Percentiles rank a stretch among this genome's conserved stretches.
phyloP scores from a whole-genome alignment of 805 yeast genomes.

The Lipomyces kockii region DNA sequence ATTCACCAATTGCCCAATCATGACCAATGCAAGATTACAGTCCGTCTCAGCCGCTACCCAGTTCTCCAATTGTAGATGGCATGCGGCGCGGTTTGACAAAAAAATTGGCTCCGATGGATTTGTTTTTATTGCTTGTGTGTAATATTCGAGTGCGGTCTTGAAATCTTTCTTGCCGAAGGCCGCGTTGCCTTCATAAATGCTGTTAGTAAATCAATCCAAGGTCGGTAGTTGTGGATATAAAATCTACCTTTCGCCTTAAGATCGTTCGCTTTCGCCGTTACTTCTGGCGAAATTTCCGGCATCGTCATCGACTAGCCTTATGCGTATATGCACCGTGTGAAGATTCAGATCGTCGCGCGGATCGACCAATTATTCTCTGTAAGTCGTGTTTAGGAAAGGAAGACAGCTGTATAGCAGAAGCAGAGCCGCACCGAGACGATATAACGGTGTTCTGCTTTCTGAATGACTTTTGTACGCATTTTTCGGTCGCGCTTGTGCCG shows the following conservation, averaged over 20 bases:
- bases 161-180: slow-evolving; percentile 55
- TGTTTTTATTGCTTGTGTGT: slow-evolving; percentile 58
- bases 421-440: too few species aligned
- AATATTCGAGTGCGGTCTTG: slow-evolving; percentile 56
- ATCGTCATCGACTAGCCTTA: background rate
- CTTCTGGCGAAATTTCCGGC: background rate
- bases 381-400: too few species aligned
- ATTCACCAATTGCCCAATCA: background rate
- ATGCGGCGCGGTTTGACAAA: slow-evolving; percentile 71
- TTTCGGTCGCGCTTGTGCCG: background rate
- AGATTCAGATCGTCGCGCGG: background rate
- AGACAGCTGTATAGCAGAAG: background rate
- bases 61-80: slow-evolving; percentile 58
- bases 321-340: background rate
- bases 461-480: background rate
- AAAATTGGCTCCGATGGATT: slow-evolving; percentile 59
- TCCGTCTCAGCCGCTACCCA: slow-evolving; percentile 57
- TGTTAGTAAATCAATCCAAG: background rate
- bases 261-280: background rate
- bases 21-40: slow-evolving; percentile 43
- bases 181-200: slow-evolving; percentile 52
- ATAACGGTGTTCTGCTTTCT: background rate
- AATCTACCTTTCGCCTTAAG: slow-evolving; percentile 13
- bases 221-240: background rate
- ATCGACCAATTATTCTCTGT: background rate